Evolutionary conservation across 371 early-diverging fungal genomes (phyloP), one percentile per base, ranked within the genome.

Genomic region (Syncephalis plumigaleata): DNA sequence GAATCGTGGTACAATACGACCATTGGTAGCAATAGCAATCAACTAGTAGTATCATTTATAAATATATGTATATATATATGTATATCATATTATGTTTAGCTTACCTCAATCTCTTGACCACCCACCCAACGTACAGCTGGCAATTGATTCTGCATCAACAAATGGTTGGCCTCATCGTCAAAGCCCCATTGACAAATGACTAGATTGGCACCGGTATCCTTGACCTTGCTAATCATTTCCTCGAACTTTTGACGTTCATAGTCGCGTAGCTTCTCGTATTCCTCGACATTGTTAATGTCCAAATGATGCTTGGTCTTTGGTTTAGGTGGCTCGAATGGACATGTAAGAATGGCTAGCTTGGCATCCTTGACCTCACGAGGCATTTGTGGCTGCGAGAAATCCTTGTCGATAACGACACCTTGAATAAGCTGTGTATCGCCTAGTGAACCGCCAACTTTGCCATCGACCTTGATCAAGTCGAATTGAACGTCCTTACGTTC

Each of bases 101-200:
- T 60, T 78, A 31, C 79, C 73, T 97, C 98, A 40, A 99, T 86
- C 64, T 99, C 99, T 21, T 98, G 93, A 24, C 99, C 99, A 52
- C 99, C 99, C n/a, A 99, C 99, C 99, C 99, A 99, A 55, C 99
- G 77, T 22, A 99, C 93, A 52, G 99, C 98, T 39, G 99, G 98
- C 26, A 99, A 72, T 59, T 96, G 61, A 70, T 96, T 90, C 67
- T 98, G 95, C 70, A 98, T 67, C 48, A 99, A 71, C 63, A 99
- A 68, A 61, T 98, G 98, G 70, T 98, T 99, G 38, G 99, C 99
- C 67, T 99, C 99, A 62, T 99, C 99, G 67, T 99, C 99, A 62
- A 99, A 99, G 52, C 99, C 99, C 99, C 99, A 99, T 68, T 99
- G 99, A 73, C 99, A 99, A 45, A 98, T 87, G 36, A 98, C 99